These are phyloP conservation scores for Tylopilus rubrobrunneus DNA, from an alignment of 768 basidiomycete species.

Conservation along the genomic window DNA sequence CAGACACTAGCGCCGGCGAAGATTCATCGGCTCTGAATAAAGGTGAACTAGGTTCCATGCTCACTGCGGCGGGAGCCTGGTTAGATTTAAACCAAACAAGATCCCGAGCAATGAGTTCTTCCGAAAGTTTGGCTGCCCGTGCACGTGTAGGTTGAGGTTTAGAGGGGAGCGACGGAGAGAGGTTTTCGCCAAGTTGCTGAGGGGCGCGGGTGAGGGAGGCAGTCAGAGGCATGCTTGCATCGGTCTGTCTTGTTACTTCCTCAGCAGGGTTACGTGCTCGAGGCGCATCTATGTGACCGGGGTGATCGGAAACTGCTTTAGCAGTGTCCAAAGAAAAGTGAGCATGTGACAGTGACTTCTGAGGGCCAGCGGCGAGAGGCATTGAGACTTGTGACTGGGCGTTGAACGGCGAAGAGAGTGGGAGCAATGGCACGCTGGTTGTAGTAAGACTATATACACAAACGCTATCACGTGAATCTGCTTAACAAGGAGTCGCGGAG, in stretches of 20 bases:
- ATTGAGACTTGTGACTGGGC: not conserved
- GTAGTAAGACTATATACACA: not conserved
- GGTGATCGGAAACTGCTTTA: not conserved
- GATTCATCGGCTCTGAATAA: not conserved
- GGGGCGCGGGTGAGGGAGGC: not conserved
- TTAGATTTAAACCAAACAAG: conserved; percentile 28
- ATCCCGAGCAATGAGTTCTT: conserved; percentile 26
- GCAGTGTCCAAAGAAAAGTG: not conserved
- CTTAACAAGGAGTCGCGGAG: not conserved
- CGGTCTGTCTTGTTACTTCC: not conserved
- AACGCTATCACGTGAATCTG: conserved; percentile 2
- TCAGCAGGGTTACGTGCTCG: not conserved
- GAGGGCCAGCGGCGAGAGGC: not conserved
- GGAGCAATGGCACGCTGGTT: conserved; percentile 1
- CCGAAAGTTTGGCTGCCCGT: conserved; percentile 19
- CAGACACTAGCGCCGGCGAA: not conserved
- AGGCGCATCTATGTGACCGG: not conserved
- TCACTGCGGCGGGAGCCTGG: not conserved
- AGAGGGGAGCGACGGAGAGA: not conserved
- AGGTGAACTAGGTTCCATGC: not conserved
- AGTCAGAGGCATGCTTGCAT: not conserved
- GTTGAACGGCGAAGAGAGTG: not conserved
- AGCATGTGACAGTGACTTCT: not conserved
- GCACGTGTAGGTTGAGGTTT: conserved; percentile 29
- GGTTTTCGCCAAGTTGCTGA: not conserved